Percentiles rank a stretch among this genome's conserved stretches.
phyloP scores from a whole-genome alignment of 2,329 filamentous ascomycete species.

The Fusarium nisikadoi region DNA sequence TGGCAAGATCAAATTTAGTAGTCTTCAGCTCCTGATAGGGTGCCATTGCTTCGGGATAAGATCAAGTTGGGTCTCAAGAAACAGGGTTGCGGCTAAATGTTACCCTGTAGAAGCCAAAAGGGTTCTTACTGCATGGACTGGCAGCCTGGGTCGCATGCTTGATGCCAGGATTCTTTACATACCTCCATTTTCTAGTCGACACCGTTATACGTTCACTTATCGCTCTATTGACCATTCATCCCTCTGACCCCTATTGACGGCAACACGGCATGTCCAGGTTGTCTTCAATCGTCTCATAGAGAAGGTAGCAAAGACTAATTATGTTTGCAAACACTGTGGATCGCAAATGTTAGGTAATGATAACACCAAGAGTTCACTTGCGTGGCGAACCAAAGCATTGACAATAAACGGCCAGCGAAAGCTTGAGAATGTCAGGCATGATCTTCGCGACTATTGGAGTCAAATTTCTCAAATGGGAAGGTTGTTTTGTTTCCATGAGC shows the following conservation, averaged over 20 bases:
- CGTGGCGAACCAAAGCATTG: not conserved
- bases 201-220: not conserved
- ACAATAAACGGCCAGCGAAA: not conserved
- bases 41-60: not conserved
- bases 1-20: not conserved
- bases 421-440: not conserved
- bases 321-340: not conserved
- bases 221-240: not conserved
- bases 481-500: not conserved
- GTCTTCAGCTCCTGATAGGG: rapidly evolving
- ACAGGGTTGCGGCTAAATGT: not conserved
- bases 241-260: rapidly evolving
- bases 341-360: not conserved
- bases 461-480: not conserved
- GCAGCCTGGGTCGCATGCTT: rapidly evolving
- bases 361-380: rapidly evolving
- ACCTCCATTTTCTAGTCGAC: too few species aligned
- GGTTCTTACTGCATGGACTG: not conserved
- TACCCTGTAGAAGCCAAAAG: not conserved
- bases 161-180: not conserved
- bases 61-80: not conserved
- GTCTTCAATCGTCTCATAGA: not conserved
- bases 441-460: not conserved
- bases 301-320: not conserved
- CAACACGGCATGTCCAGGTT: not conserved